A percentile compares a stretch with the other conserved stretches of the same genome.
These are phyloP conservation scores for Blastosporella zonata DNA, from an alignment of 1,284 basidiomycete species.

Conservation along the genomic window DNA sequence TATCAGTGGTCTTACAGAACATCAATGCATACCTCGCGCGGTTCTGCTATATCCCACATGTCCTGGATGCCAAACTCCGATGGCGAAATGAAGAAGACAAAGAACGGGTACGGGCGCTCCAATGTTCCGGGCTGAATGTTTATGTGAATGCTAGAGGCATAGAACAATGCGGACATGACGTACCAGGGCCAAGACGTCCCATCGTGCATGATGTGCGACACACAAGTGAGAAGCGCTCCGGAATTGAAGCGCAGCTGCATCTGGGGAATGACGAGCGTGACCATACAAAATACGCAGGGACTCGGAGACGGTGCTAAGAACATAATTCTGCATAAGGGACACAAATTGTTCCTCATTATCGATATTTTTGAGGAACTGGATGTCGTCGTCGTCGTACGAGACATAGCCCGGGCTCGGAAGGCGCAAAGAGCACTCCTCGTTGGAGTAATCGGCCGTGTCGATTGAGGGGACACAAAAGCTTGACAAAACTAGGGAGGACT, in stretches of 20 bases:
- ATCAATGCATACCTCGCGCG: not conserved
- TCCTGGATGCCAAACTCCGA: conserved; percentile 23
- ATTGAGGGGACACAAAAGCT: conserved; percentile 4
- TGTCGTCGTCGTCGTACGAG: conserved; percentile 16
- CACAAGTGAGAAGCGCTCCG: conserved; percentile 18
- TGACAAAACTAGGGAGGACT: not conserved
- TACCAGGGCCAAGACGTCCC: conserved; percentile 26
- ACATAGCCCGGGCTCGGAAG: conserved; percentile 16
- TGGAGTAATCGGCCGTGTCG: not conserved
- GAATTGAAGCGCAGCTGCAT: conserved; percentile 17
- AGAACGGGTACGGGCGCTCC: conserved; percentile 15
- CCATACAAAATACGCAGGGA: conserved; percentile 18
- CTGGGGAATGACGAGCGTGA: conserved; percentile 7
- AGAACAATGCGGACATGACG: not conserved
- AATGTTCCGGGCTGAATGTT: conserved; percentile 13
- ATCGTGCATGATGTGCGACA: conserved; percentile 22
- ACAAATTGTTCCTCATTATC: conserved; percentile 21
- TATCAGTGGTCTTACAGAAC: too few species aligned
- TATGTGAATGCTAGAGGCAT: not conserved
- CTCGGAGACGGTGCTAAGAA: conserved; percentile 22
- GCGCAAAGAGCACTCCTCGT: conserved; percentile 15
- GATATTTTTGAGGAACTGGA: conserved; percentile 17
- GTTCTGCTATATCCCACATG: conserved; percentile 17
- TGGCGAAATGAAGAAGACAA: conserved; percentile 23
- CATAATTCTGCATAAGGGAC: conserved; percentile 18